Evolutionary conservation across 345 rosid genomes (phyloP), one percentile per base, ranked within the genome.

Genomic region (Bruguiera parviflora): DNA sequence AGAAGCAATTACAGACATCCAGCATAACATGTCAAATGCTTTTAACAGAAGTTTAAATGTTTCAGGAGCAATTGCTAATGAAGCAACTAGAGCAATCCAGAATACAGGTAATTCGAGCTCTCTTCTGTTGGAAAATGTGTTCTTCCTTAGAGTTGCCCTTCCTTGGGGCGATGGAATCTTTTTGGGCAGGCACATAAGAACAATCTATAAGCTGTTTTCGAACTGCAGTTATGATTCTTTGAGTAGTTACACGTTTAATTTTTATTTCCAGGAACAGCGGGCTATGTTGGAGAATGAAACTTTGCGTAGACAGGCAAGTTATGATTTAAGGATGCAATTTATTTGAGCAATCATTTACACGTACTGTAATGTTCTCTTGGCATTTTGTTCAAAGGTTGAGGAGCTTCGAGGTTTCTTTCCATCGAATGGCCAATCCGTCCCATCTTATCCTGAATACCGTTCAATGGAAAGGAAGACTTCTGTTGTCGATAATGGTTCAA

Each of bases 271-370:
- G 98, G 95, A 89, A 81, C 91, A 91, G 62, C 77, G 81, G 39
- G 91, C 95, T 31, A 76, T 81, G 85, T 82, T 88, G 77, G 98
- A 93, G 84, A 93, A 93, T 64, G 94, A 84, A 85, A 83, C 94
- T 78, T 80, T 93, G 73, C 96, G 91, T 64, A 84, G 89, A 84
- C 97, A 93, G 94, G 98, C 58, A 77, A 68, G 66, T 35, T 60
- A 59, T 56, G 21, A 19, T 71, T 57, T 81, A 66, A 63, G 61
- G 32, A 39, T 70, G 5, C 6, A 27, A 63, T 56, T 29, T 46
- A 20, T 51, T 63, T 24, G 46, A 66, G 22, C 29, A 46, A 20
- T 71, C 55, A 8, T 5, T 35, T 19, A 25, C 21, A 56, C 55
- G 25, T 56, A 37, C 9, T 53, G 21, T 15, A 25, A 32, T 57